Percentiles rank a stretch among this genome's conserved stretches.
These are phyloP conservation scores for Apocynum venetum DNA, from an alignment of 257 asterid species.

Conservation along the genomic window DNA sequence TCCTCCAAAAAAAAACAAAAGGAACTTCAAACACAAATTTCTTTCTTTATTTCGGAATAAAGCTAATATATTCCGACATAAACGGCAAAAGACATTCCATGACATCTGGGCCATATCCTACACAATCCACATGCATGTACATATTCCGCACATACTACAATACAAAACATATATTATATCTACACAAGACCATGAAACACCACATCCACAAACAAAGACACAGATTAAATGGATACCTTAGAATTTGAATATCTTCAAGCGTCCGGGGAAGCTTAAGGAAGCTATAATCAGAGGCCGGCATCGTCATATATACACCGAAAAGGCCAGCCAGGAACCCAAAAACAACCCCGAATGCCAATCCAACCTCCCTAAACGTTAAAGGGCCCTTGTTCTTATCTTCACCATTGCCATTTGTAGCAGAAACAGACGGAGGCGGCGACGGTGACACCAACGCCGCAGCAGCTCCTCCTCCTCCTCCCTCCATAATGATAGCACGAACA, in stretches of 20 bases:
- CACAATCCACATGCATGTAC: background rate
- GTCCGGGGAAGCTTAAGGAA: slow-evolving; percentile 90
- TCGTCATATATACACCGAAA: slow-evolving; percentile 60
- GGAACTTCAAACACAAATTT: background rate
- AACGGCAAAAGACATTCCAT: background rate
- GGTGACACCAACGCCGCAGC: slow-evolving; percentile 7
- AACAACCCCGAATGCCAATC: slow-evolving; percentile 64
- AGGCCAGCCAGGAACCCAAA: slow-evolving; percentile 64
- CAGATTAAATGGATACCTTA: slow-evolving; percentile 39
- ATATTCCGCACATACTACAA: background rate
- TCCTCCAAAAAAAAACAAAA: background rate
- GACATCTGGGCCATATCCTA: background rate
- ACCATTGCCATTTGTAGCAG: background rate
- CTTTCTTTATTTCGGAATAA: background rate
- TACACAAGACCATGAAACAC: background rate
- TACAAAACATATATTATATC: background rate
- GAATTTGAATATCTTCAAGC: slow-evolving; percentile 79
- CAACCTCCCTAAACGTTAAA: slow-evolving; percentile 59
- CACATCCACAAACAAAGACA: background rate
- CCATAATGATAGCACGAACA: slow-evolving; percentile 7
- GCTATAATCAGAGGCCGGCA: slow-evolving; percentile 93
- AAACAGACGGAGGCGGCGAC: slow-evolving; percentile 5
- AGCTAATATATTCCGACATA: background rate
- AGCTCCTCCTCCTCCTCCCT: slow-evolving; percentile 26
- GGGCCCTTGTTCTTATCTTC: slow-evolving; percentile 39